Base-by-base conservation (phyloP, 768 basidiomycete genomes). In the Pisolithus tinctorius region DNA sequence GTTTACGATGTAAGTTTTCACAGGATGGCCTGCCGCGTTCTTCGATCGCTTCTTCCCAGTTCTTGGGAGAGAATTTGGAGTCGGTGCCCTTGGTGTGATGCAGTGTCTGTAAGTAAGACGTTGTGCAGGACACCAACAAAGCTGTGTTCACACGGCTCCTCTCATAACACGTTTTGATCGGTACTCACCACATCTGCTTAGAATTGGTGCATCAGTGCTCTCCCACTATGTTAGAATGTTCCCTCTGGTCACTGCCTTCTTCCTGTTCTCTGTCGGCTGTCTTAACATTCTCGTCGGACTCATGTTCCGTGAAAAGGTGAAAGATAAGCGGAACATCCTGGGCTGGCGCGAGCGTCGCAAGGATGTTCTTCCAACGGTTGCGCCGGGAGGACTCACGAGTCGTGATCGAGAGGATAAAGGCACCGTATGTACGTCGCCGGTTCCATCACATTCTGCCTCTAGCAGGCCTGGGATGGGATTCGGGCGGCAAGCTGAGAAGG, bases 41-140 rank as follows among this genome's bases (percentile, higher is more conserved):
- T 94, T 95, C 69, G 81, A 86, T 58, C 80, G 80, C n/a, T 93
- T 81, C 73, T 86, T 95, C 71, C 93, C 93, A 29, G 85, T 95
- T 42, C 81, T 96, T n/a, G 93, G 93, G 16, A 74, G 75, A 8
- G 74, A 80, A 48, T 94, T 94, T 64, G 93, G 93, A 42, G 75
- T 94, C 14, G 93, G 93, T 37, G 81, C 90, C 17, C 77, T 95
- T 16, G 93, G 93, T 16, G 80, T 91, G 52, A 87, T 94, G 71
- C 86, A 95, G 69, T 80, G 82, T 71, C 74, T 93, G 84, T 88
- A 64, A 62, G 83, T 73, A 4, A 9, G 29, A 43, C 4, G 25
- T 23, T 4, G 23, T n/a, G 20, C 13, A 46, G 45, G 14, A 29
- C 26, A 31, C 8, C 17, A 1, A 13, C 39, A 9, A 44, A 17